These are phyloP conservation scores for Pulveroboletus sp. DNA, from an alignment of 1,284 basidiomycete genomes.

Conservation along the genomic window DNA sequence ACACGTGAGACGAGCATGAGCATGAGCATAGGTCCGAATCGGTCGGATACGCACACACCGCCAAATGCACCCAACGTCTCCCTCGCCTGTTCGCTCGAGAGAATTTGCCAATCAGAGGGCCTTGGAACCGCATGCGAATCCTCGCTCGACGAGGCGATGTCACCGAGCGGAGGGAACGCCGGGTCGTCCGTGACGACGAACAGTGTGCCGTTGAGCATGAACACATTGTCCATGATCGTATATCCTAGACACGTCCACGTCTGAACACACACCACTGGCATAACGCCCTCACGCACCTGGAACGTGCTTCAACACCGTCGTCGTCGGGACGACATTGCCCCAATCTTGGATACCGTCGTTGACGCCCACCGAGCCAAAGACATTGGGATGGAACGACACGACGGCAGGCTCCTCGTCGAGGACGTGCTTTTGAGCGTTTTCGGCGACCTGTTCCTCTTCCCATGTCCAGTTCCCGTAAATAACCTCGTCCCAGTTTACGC, in stretches of 20 bases:
- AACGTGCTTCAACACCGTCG: constrained; percentile 55
- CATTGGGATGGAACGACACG: constrained; percentile 27
- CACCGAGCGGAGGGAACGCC: constrained; percentile 49
- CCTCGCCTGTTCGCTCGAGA: constrained; percentile 56
- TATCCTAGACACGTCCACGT: constrained; percentile 60
- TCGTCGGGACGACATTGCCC: constrained; percentile 53
- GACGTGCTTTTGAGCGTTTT: constrained; percentile 41
- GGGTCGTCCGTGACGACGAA: constrained; percentile 66
- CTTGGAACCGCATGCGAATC: constrained; percentile 47
- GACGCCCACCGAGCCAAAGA: constrained; percentile 46
- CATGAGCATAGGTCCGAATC: not conserved
- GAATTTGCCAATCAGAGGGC: constrained; percentile 63
- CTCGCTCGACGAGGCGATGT: constrained; percentile 49
- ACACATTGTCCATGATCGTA: constrained; percentile 78
- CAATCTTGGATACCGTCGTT: constrained; percentile 55
- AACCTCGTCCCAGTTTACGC: constrained; percentile 49
- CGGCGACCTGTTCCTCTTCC: constrained; percentile 58
- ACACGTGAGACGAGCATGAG: not conserved
- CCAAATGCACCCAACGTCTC: constrained; percentile 55
- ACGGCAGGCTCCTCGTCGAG: constrained; percentile 34
- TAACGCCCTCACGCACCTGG: constrained; percentile 48
- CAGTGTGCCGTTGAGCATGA: constrained; percentile 65
- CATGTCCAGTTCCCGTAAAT: constrained; percentile 69
- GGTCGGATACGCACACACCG: constrained; percentile 46
- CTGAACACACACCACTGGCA: constrained; percentile 3